Evolutionary conservation across 75 land plant genomes (phyloP), one percentile per base, ranked within the genome.

Genomic region (Chamaecyparis obtusa): DNA sequence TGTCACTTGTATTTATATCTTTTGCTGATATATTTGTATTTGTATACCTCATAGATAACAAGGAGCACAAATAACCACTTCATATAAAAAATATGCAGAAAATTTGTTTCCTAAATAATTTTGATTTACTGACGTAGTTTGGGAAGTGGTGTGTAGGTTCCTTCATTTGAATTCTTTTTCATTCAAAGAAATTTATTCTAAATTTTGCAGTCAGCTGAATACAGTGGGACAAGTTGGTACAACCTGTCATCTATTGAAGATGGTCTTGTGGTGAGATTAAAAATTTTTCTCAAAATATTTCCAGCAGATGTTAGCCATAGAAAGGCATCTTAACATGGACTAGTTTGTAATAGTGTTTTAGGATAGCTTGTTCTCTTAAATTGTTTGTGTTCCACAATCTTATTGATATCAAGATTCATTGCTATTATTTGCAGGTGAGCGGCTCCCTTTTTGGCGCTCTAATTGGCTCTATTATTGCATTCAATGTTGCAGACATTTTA

Each of bases 381-480:
- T 44, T 71, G 4, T 51, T 46, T 21, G 57, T 30, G 11, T 49
- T 30, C 37, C 49, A 48, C n/a, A 13, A 48, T n/a, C 46, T 48
- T 84, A 5, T 85, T 85, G 87, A 32, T 35, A 85, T 86, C 48
- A 87, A 84, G 32, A 32, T 39, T 33, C 9, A 33, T 48, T 87
- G 16, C 35, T 87, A 51, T 32, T 87, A 78, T 83, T 85, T 90
- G 86, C 91, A 96, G 98, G 95, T 92, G 60, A 98, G 99, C 87
- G 99, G 99, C 27, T 98, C 99, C 56, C 85, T 98, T 41, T 96
- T 95, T 89, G 99, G 99, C 2, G 99, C 99, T 30, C 86, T 98
- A 83, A 88, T 96, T 81, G 98, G 99, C 35, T 96, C 98, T 78
- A n/a, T 93, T 36, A 83, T 98, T 88, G 99, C 99, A 9, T 98